Evolutionary conservation across 306 rosid genomes (phyloP).

Genomic region (Clitoria ternatea): DNA sequence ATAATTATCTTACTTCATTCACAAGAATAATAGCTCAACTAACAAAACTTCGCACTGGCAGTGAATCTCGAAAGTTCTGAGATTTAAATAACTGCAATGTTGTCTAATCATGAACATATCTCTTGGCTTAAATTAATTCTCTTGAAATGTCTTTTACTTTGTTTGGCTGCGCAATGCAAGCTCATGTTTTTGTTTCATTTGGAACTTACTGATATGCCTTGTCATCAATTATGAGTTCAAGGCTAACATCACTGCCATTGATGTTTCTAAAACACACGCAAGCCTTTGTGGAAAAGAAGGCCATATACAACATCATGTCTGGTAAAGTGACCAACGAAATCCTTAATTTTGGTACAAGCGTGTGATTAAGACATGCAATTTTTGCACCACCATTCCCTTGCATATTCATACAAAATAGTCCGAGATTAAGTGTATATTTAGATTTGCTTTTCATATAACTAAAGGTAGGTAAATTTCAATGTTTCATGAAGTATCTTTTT

Average conservation of each 20-base stretch:
- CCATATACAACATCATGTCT: not conserved
- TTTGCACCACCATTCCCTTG: not conserved
- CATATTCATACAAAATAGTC: too few relatives aligned
- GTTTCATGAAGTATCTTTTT: too few relatives aligned
- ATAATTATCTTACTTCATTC: too few relatives aligned
- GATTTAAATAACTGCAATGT: not conserved
- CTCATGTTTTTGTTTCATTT: not conserved
- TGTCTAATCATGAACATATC: conserved; percentile 12
- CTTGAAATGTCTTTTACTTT: conserved; percentile 3
- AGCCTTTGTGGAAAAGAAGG: not conserved
- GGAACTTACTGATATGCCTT: not conserved
- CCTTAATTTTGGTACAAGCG: not conserved
- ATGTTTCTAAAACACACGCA: not conserved
- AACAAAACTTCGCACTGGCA: not conserved
- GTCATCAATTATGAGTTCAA: not conserved
- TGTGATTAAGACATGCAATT: not conserved
- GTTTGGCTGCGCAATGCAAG: not conserved
- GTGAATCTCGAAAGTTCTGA: not conserved
- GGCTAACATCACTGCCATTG: not conserved
- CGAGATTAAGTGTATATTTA: too few relatives aligned
- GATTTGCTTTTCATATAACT: too few relatives aligned
- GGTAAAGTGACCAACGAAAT: not conserved
- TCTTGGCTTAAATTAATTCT: not conserved
- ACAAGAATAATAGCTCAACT: not conserved
- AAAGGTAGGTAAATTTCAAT: too few relatives aligned